These are phyloP conservation scores for Penicillium sp. DNA, from an alignment of 2,329 filamentous ascomycete genomes.

Conservation along the genomic window DNA sequence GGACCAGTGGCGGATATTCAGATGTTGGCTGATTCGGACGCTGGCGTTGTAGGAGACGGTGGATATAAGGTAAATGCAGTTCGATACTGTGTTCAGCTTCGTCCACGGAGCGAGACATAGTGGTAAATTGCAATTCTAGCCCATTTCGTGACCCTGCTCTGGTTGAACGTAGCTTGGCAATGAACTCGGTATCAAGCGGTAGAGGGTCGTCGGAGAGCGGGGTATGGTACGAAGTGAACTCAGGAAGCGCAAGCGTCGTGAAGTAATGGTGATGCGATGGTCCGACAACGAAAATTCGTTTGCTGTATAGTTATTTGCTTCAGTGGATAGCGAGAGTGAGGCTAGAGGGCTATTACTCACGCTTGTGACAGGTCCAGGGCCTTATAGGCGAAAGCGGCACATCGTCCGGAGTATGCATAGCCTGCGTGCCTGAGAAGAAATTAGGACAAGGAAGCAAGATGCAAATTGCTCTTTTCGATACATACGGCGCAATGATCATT, in stretches of 20 bases:
- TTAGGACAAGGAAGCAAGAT: too few species aligned
- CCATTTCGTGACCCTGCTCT: constrained; percentile 27
- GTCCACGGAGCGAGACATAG: constrained; percentile 61
- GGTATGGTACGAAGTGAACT: constrained; percentile 48
- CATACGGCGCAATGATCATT: constrained; percentile 87
- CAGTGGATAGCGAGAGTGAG: too few species aligned
- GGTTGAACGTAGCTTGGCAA: constrained; percentile 30
- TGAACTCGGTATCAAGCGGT: constrained; percentile 38
- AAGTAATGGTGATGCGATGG: constrained; percentile 86
- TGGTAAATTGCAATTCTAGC: constrained; percentile 38
- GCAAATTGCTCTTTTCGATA: too few species aligned
- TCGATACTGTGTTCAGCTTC: constrained; percentile 85
- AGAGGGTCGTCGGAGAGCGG: constrained; percentile 38
- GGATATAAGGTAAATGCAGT: constrained; percentile 92
- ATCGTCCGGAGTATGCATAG: constrained; percentile 81
- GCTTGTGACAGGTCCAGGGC: constrained; percentile 69
- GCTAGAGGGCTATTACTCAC: constrained; percentile 36
- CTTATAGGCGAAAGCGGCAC: constrained; percentile 92
- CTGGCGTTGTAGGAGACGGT: constrained; percentile 59
- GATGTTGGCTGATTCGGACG: constrained; percentile 42
- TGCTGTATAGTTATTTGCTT: too few species aligned
- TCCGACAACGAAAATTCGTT: constrained; percentile 83
- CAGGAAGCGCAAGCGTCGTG: constrained; percentile 64
- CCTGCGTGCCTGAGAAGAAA: constrained; percentile 93
- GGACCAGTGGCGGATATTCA: constrained; percentile 65